Percentiles rank a stretch among this genome's conserved stretches.
These are phyloP conservation scores for Groenewaldozyma sp. DNA, from an alignment of 1,139 yeast genomes.

Conservation along the genomic window DNA sequence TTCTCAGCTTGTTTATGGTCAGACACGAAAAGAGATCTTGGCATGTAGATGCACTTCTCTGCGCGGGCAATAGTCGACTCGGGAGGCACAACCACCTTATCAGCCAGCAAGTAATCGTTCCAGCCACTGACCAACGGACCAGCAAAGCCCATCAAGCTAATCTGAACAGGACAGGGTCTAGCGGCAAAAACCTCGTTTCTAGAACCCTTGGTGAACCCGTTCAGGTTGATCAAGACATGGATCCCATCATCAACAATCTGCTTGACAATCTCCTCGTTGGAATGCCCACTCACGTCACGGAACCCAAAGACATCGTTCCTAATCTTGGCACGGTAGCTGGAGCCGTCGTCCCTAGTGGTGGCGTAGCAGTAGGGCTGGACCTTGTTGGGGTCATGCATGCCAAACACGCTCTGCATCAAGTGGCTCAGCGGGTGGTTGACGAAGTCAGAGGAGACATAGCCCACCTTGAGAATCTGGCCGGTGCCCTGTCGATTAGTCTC, in stretches of 20 bases:
- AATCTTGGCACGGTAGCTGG: slow-evolving; percentile 24
- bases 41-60: slow-evolving; percentile 28
- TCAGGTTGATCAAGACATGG: slow-evolving; percentile 28
- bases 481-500: slow-evolving; percentile 14
- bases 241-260: slow-evolving; percentile 26
- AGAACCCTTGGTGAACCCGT: slow-evolving; percentile 31
- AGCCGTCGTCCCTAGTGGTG: slow-evolving; percentile 25
- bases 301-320: slow-evolving; percentile 23
- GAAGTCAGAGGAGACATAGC: slow-evolving; percentile 30
- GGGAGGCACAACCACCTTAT: slow-evolving; percentile 16
- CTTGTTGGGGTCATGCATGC: slow-evolving; percentile 21
- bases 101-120: slow-evolving; percentile 29
- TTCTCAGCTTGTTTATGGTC: slow-evolving; percentile 30
- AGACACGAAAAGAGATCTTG: slow-evolving; percentile 28
- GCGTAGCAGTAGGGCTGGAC: slow-evolving; percentile 27
- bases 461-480: slow-evolving; percentile 21
- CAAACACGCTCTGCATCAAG: slow-evolving; percentile 31
- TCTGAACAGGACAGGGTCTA: slow-evolving; percentile 28
- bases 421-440: slow-evolving; percentile 30
- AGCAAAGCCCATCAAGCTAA: slow-evolving; percentile 30
- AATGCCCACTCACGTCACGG: slow-evolving; percentile 23
- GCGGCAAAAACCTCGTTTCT: slow-evolving; percentile 29
- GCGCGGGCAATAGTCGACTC: slow-evolving; percentile 15
- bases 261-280: slow-evolving; percentile 22
- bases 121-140: slow-evolving; percentile 29